Evolutionary conservation across 1,284 basidiomycete genomes (phyloP).

Genomic region (Trichosporon sp.): DNA sequence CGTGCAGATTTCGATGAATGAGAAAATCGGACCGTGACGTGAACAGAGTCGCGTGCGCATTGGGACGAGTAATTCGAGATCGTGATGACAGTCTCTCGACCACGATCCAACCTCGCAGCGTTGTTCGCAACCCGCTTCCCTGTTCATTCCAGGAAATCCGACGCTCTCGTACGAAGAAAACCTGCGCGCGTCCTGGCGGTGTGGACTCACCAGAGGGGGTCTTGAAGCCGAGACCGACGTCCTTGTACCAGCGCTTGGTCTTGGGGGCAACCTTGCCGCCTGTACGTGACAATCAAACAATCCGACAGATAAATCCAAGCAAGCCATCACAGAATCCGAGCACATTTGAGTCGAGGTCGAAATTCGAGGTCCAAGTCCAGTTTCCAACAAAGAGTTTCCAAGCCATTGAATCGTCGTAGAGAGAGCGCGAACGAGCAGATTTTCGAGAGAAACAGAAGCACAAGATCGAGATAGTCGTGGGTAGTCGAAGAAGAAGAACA

Average conservation of each 20-base stretch:
- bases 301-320: background rate
- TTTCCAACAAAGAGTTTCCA: background rate
- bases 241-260: constrained; percentile 99
- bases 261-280: constrained; percentile 86
- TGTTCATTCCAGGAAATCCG: background rate
- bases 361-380: background rate
- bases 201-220: constrained; percentile 65
- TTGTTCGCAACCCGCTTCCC: background rate
- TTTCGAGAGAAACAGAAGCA: background rate
- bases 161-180: background rate
- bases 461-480: constrained; percentile 5
- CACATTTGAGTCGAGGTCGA: background rate
- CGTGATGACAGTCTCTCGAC: background rate
- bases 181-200: background rate
- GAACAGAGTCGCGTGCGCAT: too few relatives aligned
- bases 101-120: background rate
- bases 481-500: background rate
- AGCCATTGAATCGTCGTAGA: constrained; percentile 13
- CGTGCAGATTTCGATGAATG: background rate
- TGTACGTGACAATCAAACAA: constrained; percentile 47
- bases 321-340: background rate
- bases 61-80: background rate
- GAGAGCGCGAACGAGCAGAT: background rate
- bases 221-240: constrained; percentile 96
- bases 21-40: background rate